phyloP scores from a whole-genome alignment of 1,284 basidiomycete genomes.

The Leccinum pseudoinsigne region DNA sequence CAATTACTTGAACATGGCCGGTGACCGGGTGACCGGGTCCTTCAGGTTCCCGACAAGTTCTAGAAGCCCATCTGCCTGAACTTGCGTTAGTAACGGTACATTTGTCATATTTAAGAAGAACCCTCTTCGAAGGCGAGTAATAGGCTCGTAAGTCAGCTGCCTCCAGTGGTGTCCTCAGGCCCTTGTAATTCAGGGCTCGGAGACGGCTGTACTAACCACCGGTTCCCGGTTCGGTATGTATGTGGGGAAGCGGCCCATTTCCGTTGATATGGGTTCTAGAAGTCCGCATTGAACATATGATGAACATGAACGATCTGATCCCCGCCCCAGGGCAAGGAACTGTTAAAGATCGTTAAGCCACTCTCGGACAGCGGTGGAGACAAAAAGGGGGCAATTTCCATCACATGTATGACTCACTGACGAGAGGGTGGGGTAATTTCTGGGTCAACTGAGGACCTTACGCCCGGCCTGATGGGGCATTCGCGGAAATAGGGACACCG shows the following conservation, averaged over 20 bases:
- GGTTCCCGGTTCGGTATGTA: neutral
- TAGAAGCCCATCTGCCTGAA: no score
- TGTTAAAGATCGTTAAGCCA: neutral
- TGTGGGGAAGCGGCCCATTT: neutral
- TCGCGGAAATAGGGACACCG: no score
- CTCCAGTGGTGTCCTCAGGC: neutral
- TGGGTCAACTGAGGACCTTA: neutral
- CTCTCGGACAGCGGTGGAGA: neutral
- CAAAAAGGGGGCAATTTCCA: neutral
- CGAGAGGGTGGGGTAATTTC: neutral
- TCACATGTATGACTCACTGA: neutral
- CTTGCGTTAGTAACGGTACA: no score
- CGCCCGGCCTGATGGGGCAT: no score
- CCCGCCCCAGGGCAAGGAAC: neutral
- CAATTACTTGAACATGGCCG: no score
- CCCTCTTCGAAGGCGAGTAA: no score
- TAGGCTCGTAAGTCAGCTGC: no score
- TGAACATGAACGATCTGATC: neutral
- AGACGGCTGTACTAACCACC: neutral
- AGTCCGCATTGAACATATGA: neutral
- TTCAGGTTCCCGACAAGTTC: no score
- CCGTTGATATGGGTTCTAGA: neutral
- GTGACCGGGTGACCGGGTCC: no score
- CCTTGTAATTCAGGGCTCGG: neutral
- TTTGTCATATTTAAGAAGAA: no score